Evolutionary conservation across 2,329 filamentous ascomycete species (phyloP), one percentile per base, ranked within the genome.

Genomic region (Penicillium occitanis): DNA sequence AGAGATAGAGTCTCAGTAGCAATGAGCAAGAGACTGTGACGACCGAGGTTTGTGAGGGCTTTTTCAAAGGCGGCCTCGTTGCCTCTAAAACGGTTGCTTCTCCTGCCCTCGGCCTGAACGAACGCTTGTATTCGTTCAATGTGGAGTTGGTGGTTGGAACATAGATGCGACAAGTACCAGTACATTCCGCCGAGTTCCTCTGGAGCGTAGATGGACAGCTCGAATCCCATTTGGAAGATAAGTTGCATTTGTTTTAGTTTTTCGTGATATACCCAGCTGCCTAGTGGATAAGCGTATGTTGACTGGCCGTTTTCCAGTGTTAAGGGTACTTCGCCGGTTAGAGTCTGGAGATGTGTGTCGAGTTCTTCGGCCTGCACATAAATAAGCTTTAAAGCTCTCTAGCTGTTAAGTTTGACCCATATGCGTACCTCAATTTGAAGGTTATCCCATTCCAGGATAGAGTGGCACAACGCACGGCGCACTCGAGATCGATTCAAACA

Each of bases 401-500:
- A 28, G 5, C 5, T 28, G 28, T 28, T 28, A 28, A 28, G 2
- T 8, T 50, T 30, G 14, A 46, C 33, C 25, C 28, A 51, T 17
- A 11, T 44, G 11, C 28, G 10, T 72, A 91, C 90, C 72, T 96
- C 92, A 8, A 87, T 82, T 77, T 97, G 93, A 1, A 98, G 82
- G 61, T 86, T 85, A 72, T 97, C 93, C 89, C 93, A 96, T 67
- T 94, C 90, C 2, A 88, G 81, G 42, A 97, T 87, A 14, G 90
- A 87, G 74, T 98, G 94, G 68, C 89, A 93, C 8, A 99, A 84
- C n/a, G 90, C 93, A 42, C 95, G 87, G n/a, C 95, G 88, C 50
- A 96, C 88, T 1, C 95, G 90, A 74, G 92, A 96, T 62, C 93
- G 85, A 74, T 98, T 99, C 75, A 98, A 91, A 72, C 93, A 96